phyloP scores from a whole-genome alignment of 1,139 yeast genomes.

The Diutina mesorugosa region DNA sequence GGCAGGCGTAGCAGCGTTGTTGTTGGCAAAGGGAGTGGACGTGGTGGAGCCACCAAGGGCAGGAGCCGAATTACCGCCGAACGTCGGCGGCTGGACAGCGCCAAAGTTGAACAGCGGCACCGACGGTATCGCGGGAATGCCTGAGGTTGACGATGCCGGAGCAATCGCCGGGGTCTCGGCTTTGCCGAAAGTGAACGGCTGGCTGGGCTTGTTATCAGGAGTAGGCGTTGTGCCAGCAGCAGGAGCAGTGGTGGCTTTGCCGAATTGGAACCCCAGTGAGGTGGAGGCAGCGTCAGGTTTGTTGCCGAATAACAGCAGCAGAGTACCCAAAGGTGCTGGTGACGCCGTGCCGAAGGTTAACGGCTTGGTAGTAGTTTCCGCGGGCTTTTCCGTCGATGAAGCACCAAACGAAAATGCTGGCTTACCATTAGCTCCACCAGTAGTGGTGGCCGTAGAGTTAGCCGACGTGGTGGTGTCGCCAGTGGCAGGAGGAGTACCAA shows the following conservation, averaged over 20 bases:
- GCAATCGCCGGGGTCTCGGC: neutral
- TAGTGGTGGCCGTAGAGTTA: neutral
- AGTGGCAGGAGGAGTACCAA: neutral
- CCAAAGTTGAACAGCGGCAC: neutral
- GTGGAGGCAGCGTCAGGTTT: neutral
- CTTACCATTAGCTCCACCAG: neutral
- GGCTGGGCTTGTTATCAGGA: neutral
- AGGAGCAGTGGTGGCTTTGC: neutral
- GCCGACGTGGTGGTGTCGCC: neutral
- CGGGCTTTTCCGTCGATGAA: neutral
- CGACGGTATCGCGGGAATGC: neutral
- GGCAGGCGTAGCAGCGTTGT: neutral
- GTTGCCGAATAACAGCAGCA: neutral
- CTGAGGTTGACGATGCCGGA: neutral
- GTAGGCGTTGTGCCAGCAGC: neutral
- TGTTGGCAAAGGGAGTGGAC: neutral
- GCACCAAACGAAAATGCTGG: neutral
- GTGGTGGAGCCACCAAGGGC: neutral
- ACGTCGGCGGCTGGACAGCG: neutral
- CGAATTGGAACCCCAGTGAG: neutral
- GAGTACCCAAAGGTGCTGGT: neutral
- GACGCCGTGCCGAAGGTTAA: neutral
- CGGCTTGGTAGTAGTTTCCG: neutral
- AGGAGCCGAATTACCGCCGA: neutral
- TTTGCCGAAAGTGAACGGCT: constrained; percentile 1